These are phyloP conservation scores for Tetradesmus lagerheimii DNA, from an alignment of 139 green algal species.

Conservation along the genomic window DNA sequence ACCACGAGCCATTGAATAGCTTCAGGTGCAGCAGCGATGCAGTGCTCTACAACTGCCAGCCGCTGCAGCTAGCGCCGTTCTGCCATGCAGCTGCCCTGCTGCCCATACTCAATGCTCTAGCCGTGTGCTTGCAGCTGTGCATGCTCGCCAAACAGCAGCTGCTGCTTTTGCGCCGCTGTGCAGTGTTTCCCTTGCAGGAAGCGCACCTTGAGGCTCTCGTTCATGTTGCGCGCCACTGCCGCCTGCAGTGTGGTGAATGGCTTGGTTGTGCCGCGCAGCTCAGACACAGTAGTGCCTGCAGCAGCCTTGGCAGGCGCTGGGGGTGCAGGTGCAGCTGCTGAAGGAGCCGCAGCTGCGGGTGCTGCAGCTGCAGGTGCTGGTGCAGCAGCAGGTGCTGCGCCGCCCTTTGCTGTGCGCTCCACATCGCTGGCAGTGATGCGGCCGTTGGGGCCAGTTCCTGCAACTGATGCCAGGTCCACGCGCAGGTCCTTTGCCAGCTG, in stretches of 20 bases:
- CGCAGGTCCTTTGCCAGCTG: slow-evolving; percentile 95
- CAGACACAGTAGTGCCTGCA: slow-evolving; percentile 75
- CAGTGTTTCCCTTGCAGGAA: not conserved
- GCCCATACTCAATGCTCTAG: no score
- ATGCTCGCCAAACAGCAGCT: no score
- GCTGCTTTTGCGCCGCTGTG: not conserved
- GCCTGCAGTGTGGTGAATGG: slow-evolving; percentile 93
- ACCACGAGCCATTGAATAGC: no score
- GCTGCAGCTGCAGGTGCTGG: slow-evolving; percentile 59
- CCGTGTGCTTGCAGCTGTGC: no score
- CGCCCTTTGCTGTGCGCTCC: slow-evolving; percentile 75
- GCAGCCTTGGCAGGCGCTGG: slow-evolving; percentile 42
- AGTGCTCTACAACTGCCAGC: no score
- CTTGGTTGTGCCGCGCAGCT: slow-evolving; percentile 90
- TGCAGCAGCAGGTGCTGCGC: slow-evolving; percentile 59
- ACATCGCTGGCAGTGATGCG: slow-evolving; percentile 96
- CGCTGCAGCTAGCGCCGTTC: no score
- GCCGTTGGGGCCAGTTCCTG: slow-evolving; percentile 89
- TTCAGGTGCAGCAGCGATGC: no score
- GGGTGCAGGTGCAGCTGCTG: slow-evolving; percentile 50
- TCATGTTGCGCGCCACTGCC: slow-evolving; percentile 96
- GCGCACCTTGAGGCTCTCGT: slow-evolving; percentile 88
- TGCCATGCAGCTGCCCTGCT: no score
- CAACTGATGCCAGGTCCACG: slow-evolving; percentile 89
- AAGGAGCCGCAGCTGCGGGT: slow-evolving; percentile 58